Base-by-base conservation (phyloP, 208 protist species). In the Trypanosoma platydactyli region DNA sequence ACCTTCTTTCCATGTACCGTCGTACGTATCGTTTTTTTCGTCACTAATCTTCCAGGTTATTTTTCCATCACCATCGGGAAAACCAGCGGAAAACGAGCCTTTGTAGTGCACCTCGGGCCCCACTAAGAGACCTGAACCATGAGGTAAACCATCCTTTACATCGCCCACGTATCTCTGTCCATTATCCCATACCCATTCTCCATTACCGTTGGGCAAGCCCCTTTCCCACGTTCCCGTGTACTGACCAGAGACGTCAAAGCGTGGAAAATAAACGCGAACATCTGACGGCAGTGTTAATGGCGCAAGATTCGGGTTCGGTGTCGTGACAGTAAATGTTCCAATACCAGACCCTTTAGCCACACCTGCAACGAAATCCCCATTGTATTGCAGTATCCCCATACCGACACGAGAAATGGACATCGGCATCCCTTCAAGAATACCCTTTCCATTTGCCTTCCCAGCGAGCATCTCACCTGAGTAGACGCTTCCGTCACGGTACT, bases 201-300 rank as follows among this genome's bases (percentile, higher is more conserved):
- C 92, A 30, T 73, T 30, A 1, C 89, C 89, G 29, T 92, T 71
- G 5, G 84, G 87, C 41, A 84, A 64, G 11, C 78, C 79, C 15
- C 79, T 68, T 20, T 68, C 46, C 88, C 87, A 95, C 55, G 64
- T 44, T 0, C 92, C 92, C 0, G 44, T 76, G 79, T 91, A 97
- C 7, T 66, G 72, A 44, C 79, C 89, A 67, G 72, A 60, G n/a
- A 64, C 50, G 16, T 77, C n/a, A 48, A 60, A 52, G 35, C 16
- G 65, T n/a, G 63, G 58, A 35, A 62, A 18, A 38, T 57, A 41
- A 46, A 63, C 18, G 42, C 68, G 18, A 58, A 54, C 3, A 44
- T 67, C 55, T 48, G 24, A 3, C 22, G 64, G 11, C 3, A n/a
- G 29, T 35, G 54, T 11, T 33, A 52, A 25, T 35, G 42, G 20